These are phyloP conservation scores for Perkinsus marinus DNA, from an alignment of 169 alveolate species.

Conservation along the genomic window DNA sequence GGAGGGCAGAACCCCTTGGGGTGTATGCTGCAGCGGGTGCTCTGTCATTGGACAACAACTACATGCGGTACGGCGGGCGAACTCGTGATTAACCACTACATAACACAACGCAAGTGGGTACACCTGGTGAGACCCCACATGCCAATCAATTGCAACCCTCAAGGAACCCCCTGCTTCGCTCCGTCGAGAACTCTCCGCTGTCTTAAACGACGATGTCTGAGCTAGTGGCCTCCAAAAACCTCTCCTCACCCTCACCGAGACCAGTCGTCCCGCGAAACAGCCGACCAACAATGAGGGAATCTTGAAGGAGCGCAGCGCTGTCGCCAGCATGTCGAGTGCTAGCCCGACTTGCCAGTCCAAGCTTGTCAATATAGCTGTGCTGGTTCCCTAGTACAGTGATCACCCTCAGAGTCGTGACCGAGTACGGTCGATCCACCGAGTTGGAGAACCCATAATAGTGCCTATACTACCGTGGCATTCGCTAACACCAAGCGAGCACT, in stretches of 20 bases:
- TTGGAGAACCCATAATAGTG: not conserved
- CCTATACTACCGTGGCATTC: not conserved
- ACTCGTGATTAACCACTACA: not conserved
- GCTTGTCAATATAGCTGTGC: too few relatives aligned
- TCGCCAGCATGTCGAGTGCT: not conserved
- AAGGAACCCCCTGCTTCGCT: not conserved
- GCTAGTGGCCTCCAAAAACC: not conserved
- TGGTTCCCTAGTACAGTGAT: not conserved
- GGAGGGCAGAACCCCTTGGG: not conserved
- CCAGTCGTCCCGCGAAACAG: not conserved
- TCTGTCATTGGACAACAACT: not conserved
- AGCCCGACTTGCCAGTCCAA: not conserved
- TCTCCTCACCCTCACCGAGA: not conserved
- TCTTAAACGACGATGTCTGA: not conserved
- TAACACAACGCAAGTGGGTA: not conserved
- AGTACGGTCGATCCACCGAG: not conserved
- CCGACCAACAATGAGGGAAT: not conserved
- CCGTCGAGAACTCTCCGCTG: not conserved
- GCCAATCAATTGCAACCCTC: not conserved
- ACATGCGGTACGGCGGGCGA: too few relatives aligned
- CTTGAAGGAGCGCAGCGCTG: not conserved
- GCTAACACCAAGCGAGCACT: not conserved
- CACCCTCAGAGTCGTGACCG: not conserved
- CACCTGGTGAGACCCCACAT: not conserved
- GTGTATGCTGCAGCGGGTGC: not conserved